Evolutionary conservation across 2,329 filamentous ascomycete genomes (phyloP).

Genomic region (Sporothrix sp.): DNA sequence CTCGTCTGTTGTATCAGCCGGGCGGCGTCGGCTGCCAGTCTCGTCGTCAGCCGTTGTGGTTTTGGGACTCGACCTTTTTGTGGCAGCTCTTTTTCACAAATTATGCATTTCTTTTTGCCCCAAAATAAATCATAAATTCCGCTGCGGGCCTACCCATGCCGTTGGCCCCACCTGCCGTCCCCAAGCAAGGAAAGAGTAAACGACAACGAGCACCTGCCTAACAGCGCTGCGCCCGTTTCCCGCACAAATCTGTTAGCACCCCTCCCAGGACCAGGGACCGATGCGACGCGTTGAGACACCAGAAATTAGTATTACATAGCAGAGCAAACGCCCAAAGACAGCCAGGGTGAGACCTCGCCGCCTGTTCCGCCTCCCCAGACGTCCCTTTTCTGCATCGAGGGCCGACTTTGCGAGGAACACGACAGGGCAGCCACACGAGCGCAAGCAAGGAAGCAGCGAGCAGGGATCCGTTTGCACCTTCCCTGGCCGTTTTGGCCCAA

Average conservation of each 20-base stretch:
- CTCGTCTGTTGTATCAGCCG: neutral
- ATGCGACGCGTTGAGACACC: conserved; percentile 13
- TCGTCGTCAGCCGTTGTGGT: too few species aligned
- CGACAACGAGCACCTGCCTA: too few species aligned
- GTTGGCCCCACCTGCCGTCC: neutral
- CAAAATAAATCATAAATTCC: neutral
- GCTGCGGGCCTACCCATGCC: neutral
- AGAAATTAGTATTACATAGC: conserved; percentile 1
- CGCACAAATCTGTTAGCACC: neutral
- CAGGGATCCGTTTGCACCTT: conserved; percentile 6
- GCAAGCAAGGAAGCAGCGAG: neutral
- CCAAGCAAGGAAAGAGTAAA: too few species aligned
- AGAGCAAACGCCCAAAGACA: neutral
- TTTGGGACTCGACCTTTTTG: neutral
- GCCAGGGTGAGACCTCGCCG: neutral
- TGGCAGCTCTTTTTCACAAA: neutral
- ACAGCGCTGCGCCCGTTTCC: neutral
- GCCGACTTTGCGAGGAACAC: too few species aligned
- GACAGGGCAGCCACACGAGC: too few species aligned
- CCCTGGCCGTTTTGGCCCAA: conserved; percentile 3
- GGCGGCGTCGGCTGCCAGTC: too few species aligned
- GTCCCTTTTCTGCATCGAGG: neutral
- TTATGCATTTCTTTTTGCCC: conserved; percentile 1
- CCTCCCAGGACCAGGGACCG: conserved; percentile 1
- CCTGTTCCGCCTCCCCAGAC: too few species aligned